A percentile compares a stretch with the other conserved stretches of the same genome.
phyloP scores from a whole-genome alignment of 345 rosid genomes.

The Isatis tinctoria region DNA sequence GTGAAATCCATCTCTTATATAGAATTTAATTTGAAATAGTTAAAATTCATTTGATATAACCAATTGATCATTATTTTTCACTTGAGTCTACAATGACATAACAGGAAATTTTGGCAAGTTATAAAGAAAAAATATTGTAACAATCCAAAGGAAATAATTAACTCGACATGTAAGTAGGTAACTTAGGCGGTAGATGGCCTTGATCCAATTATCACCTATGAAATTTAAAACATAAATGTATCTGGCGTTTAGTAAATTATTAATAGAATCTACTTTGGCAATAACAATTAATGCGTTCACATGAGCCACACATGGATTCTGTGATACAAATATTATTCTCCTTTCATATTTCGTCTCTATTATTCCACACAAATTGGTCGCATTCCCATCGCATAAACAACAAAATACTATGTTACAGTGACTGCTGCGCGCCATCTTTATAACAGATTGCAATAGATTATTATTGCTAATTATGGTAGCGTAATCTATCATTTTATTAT shows the following conservation, averaged over 20 bases:
- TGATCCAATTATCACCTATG: not conserved
- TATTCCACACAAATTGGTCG: not conserved
- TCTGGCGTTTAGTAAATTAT: not conserved
- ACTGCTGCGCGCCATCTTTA: not conserved
- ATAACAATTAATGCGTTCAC: not conserved
- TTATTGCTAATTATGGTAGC: not conserved
- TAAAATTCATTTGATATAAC: not conserved
- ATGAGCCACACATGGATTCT: slow-evolving; percentile 10
- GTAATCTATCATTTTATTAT: not conserved
- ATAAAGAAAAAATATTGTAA: not conserved
- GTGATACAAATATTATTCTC: not conserved
- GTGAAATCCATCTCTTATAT: not conserved
- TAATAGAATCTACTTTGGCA: not conserved
- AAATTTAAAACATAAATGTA: not conserved
- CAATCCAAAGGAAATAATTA: not conserved
- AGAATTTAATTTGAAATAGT: not conserved
- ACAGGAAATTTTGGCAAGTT: not conserved
- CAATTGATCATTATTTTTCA: not conserved
- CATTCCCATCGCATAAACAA: not conserved
- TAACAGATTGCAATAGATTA: not conserved
- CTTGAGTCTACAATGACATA: not conserved
- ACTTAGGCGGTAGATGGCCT: not conserved
- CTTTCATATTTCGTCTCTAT: not conserved
- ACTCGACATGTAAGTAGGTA: not conserved
- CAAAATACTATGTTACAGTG: not conserved